Percentiles rank a stretch among this genome's conserved stretches.
Conservation (phyloP, 768 basidiomycete genomes). For the Epithele typhae region DNA sequence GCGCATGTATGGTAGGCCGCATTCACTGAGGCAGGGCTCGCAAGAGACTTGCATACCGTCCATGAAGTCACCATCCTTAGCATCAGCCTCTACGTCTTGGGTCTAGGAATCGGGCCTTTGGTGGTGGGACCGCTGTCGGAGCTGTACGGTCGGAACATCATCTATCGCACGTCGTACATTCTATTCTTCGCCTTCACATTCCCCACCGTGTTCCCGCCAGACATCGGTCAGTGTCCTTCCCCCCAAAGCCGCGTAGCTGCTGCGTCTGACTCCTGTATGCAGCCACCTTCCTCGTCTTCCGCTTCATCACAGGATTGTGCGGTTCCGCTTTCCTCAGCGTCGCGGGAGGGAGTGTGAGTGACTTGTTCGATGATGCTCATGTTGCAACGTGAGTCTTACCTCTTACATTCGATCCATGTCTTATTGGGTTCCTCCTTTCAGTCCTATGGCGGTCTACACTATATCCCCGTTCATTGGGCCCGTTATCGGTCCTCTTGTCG, state of each 20-base stretch:
- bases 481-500: slow-evolving; percentile 51
- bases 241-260: neutral
- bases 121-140: slow-evolving; percentile 38
- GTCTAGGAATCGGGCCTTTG: slow-evolving; percentile 30
- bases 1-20: slow-evolving; percentile 42
- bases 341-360: slow-evolving; percentile 56
- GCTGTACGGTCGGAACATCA: slow-evolving; percentile 54
- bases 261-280: neutral
- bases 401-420: slow-evolving; percentile 20
- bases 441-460: slow-evolving; percentile 55
- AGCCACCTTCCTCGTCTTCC: slow-evolving; percentile 62
- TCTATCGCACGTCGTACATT: slow-evolving; percentile 59
- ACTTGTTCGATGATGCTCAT: slow-evolving; percentile 49
- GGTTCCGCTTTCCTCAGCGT: slow-evolving; percentile 59
- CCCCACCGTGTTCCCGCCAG: slow-evolving; percentile 69
- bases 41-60: slow-evolving; percentile 47
- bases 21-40: slow-evolving; percentile 58
- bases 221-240: slow-evolving; percentile 40
- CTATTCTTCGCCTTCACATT: slow-evolving; percentile 62
- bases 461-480: slow-evolving; percentile 55
- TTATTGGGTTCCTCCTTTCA: slow-evolving; percentile 12
- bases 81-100: slow-evolving; percentile 41
- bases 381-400: slow-evolving; percentile 68
- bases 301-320: slow-evolving; percentile 51
- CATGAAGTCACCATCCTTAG: slow-evolving; percentile 46